Evolutionary conservation across 139 green algal species (phyloP).

Genomic region (Edaphochlamys debaryana): DNA sequence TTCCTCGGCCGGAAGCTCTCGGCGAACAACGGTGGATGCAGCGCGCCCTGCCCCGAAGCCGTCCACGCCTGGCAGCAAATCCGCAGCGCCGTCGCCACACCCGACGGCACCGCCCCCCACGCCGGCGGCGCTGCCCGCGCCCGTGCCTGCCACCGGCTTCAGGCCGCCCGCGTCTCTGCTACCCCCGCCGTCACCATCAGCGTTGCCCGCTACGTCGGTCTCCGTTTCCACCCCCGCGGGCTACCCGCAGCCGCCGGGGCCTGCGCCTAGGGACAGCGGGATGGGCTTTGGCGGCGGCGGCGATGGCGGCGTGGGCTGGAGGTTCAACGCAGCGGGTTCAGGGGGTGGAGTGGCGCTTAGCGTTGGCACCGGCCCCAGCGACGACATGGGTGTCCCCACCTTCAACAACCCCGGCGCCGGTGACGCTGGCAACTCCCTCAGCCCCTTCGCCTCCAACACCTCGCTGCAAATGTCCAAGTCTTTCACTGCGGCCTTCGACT

Average conservation of each 20-base stretch:
- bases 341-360: background rate
- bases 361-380: background rate
- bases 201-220: no score
- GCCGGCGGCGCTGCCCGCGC: background rate
- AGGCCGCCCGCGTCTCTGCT: background rate
- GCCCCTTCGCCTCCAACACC: background rate
- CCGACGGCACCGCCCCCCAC: no score
- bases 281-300: background rate
- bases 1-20: background rate
- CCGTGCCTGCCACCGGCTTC: background rate
- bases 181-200: no score
- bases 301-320: constrained; percentile 10
- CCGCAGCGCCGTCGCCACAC: no score
- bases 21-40: background rate
- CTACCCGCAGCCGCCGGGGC: no score
- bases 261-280: background rate
- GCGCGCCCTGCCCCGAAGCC: no score
- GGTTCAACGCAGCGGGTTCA: background rate
- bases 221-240: no score
- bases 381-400: background rate
- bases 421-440: background rate
- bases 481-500: background rate
- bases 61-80: background rate
- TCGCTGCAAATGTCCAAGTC: background rate
- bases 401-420: no score